phyloP scores from a whole-genome alignment of 805 yeast species.

The Lachancea meyersii region DNA sequence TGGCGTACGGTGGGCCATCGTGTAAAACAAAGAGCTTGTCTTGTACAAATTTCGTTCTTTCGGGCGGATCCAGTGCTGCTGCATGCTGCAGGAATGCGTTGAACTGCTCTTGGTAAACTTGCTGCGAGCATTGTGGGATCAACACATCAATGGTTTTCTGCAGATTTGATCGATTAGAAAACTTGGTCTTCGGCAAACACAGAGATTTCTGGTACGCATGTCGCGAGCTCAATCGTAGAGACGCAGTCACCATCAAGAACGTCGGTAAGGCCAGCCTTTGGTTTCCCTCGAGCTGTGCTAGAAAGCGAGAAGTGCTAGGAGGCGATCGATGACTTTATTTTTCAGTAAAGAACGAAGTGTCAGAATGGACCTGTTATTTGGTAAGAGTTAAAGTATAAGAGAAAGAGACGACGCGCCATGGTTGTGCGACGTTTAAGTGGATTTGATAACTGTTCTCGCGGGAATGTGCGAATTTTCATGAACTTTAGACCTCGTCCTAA shows the following conservation, averaged over 20 bases:
- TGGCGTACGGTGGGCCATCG: constrained; percentile 99
- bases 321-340: too few relatives aligned
- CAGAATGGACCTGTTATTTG: too few relatives aligned
- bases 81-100: constrained; percentile 17
- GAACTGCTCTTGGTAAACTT: constrained; percentile 62
- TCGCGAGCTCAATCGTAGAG: constrained; percentile 8
- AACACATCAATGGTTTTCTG: constrained; percentile 37
- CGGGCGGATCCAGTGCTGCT: constrained; percentile 13
- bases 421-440: too few relatives aligned
- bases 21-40: constrained; percentile 60
- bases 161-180: constrained; percentile 56
- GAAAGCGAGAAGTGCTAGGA: too few relatives aligned
- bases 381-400: too few relatives aligned
- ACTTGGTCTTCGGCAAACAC: constrained; percentile 60
- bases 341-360: too few relatives aligned
- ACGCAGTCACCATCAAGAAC: background rate
- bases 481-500: too few relatives aligned
- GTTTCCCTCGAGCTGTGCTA: too few relatives aligned
- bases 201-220: constrained; percentile 47
- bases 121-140: constrained; percentile 49
- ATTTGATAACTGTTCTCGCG: too few relatives aligned
- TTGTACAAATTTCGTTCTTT: constrained; percentile 19
- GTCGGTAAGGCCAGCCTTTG: too few relatives aligned
- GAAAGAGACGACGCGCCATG: too few relatives aligned
- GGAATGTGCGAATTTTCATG: too few relatives aligned